Evolutionary conservation across 805 yeast species (phyloP).

Genomic region (Hanseniaspora clermontiae): DNA sequence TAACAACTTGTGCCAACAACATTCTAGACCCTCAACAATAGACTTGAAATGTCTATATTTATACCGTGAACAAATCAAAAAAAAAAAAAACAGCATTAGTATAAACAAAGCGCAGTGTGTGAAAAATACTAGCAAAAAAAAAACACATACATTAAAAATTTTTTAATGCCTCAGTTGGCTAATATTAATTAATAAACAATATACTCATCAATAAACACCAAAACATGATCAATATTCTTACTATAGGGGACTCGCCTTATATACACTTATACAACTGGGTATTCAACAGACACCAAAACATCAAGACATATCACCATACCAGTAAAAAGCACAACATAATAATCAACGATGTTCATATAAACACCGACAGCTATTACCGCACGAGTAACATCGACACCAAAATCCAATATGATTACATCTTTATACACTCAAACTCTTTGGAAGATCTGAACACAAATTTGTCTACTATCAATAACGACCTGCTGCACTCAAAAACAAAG

Average conservation of each 20-base stretch:
- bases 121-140: background rate
- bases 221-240: background rate
- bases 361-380: background rate
- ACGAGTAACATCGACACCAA: background rate
- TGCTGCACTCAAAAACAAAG: background rate
- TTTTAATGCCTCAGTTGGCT: background rate
- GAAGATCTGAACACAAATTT: background rate
- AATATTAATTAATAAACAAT: background rate
- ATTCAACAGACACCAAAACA: background rate
- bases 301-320: background rate
- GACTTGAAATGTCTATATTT: background rate
- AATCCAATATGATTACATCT: background rate
- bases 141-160: background rate
- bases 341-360: background rate
- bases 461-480: background rate
- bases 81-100: background rate
- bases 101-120: background rate
- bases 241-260: constrained; percentile 5
- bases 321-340: background rate
- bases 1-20: too few relatives aligned
- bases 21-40: background rate
- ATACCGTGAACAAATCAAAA: background rate
- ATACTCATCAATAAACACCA: background rate
- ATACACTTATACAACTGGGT: constrained; percentile 4
- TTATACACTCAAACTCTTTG: constrained; percentile 3